phyloP scores from a whole-genome alignment of 2,329 filamentous ascomycete species.

The Pseudogymnoascus sp. region DNA sequence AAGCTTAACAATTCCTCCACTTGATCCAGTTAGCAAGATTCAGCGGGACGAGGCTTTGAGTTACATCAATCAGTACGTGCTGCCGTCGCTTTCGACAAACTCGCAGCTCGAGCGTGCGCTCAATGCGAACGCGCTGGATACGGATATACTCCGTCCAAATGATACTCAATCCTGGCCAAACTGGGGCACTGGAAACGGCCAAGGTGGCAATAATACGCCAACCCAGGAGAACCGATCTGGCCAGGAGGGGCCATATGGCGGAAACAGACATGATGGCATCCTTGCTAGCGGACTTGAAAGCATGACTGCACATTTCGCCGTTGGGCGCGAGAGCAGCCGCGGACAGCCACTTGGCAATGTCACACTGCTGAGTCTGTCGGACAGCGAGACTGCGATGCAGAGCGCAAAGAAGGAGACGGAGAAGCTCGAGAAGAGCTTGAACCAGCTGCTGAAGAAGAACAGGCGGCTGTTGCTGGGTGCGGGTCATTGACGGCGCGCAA shows the following conservation, averaged over 20 bases:
- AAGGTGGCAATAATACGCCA: neutral
- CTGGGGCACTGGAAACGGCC: conserved; percentile 20
- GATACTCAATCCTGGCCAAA: conserved; percentile 23
- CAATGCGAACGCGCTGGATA: conserved; percentile 25
- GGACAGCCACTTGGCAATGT: conserved; percentile 24
- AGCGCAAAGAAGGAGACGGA: conserved; percentile 51
- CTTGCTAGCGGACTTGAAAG: conserved; percentile 25
- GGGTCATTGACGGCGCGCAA: conserved; percentile 23
- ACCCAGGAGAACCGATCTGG: conserved; percentile 12
- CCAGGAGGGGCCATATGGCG: conserved; percentile 16
- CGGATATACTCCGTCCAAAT: conserved; percentile 22
- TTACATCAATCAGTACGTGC: conserved; percentile 62
- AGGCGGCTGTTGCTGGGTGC: conserved; percentile 40
- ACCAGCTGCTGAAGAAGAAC: conserved; percentile 53
- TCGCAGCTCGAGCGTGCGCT: conserved; percentile 29
- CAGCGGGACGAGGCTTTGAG: conserved; percentile 58
- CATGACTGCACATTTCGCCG: conserved; percentile 27
- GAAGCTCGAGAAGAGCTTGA: conserved; percentile 53
- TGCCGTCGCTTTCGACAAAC: conserved; percentile 37
- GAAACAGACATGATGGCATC: conserved; percentile 21
- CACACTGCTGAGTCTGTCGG: conserved; percentile 52
- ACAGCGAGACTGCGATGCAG: conserved; percentile 48
- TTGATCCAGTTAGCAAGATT: conserved; percentile 56
- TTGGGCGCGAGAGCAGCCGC: conserved; percentile 23
- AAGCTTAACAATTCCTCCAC: conserved; percentile 31